phyloP scores from a whole-genome alignment of 768 basidiomycete genomes.

The Psilocybe cubensis region DNA sequence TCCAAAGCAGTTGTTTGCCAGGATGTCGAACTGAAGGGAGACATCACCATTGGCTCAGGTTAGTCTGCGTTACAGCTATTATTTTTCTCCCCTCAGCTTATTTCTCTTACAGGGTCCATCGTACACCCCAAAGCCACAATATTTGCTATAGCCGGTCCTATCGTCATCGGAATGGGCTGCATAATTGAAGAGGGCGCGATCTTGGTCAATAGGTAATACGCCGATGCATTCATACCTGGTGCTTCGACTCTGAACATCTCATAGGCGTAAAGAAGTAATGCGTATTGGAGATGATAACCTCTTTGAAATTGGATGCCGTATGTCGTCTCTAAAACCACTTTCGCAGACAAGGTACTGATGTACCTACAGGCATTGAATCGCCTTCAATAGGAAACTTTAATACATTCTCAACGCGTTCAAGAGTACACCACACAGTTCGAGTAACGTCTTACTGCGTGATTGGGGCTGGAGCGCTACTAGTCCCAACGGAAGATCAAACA shows the following conservation, averaged over 20 bases:
- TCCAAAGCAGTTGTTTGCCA: conserved; percentile 91
- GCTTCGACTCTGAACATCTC: not conserved
- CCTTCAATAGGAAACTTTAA: conserved; percentile 86
- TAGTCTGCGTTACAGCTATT: not conserved
- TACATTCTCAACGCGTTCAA: conserved; percentile 81
- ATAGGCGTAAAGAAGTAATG: conserved; percentile 81
- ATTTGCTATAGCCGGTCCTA: conserved; percentile 88
- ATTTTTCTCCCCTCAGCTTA: not conserved
- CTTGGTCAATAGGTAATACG: conserved; percentile 78
- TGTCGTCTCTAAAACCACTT: conserved; percentile 35
- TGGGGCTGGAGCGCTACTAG: conserved; percentile 80
- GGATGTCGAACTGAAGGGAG: conserved; percentile 93
- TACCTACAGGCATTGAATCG: conserved; percentile 75
- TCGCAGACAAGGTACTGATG: not conserved
- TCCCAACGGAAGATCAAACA: conserved; percentile 75
- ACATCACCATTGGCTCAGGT: conserved; percentile 92
- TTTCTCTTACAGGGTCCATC: conserved; percentile 61
- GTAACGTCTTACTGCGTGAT: conserved; percentile 83
- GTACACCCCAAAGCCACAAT: conserved; percentile 95
- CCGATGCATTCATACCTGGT: not conserved
- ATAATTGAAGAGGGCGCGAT: conserved; percentile 93
- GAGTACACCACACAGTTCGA: conserved; percentile 82
- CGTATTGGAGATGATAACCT: conserved; percentile 92
- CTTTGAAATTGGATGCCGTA: conserved; percentile 94
- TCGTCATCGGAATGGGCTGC: conserved; percentile 85